phyloP scores from a whole-genome alignment of 2,329 filamentous ascomycete species.

The Dothidotthia symphoricarpi region DNA sequence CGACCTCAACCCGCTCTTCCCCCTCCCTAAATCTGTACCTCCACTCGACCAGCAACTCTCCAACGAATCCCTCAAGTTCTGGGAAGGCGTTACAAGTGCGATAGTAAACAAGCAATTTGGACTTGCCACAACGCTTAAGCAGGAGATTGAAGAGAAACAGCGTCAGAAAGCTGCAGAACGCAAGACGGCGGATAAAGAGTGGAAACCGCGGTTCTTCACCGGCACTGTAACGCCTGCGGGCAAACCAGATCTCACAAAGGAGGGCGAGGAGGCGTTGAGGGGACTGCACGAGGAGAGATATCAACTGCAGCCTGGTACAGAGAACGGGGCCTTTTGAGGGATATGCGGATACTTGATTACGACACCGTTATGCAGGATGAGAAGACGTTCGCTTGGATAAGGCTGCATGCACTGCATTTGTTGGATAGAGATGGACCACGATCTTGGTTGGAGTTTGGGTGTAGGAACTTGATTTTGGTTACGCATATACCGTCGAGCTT shows the following conservation, averaged over 20 bases:
- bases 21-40: constrained; percentile 75
- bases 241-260: constrained; percentile 61
- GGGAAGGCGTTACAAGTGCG: constrained; percentile 82
- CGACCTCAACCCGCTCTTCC: constrained; percentile 79
- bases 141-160: constrained; percentile 88
- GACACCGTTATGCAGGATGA: too few species aligned
- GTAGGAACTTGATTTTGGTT: too few species aligned
- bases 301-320: constrained; percentile 47
- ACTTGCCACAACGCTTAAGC: constrained; percentile 81
- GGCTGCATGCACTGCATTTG: too few species aligned
- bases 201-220: constrained; percentile 86
- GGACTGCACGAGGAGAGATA: constrained; percentile 56
- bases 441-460: too few species aligned
- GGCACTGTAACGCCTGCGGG: constrained; percentile 59
- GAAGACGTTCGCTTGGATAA: too few species aligned
- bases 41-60: constrained; percentile 74
- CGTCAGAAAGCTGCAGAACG: constrained; percentile 79
- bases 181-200: constrained; percentile 66
- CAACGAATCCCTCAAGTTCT: constrained; percentile 87
- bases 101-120: constrained; percentile 80
- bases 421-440: too few species aligned
- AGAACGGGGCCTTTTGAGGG: constrained; percentile 40
- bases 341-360: too few species aligned
- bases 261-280: constrained; percentile 59
- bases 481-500: too few species aligned